A percentile compares a stretch with the other conserved stretches of the same genome.
Evolutionary conservation across 306 rosid genomes (phyloP).

Genomic region (Lathyrus tuberosus): DNA sequence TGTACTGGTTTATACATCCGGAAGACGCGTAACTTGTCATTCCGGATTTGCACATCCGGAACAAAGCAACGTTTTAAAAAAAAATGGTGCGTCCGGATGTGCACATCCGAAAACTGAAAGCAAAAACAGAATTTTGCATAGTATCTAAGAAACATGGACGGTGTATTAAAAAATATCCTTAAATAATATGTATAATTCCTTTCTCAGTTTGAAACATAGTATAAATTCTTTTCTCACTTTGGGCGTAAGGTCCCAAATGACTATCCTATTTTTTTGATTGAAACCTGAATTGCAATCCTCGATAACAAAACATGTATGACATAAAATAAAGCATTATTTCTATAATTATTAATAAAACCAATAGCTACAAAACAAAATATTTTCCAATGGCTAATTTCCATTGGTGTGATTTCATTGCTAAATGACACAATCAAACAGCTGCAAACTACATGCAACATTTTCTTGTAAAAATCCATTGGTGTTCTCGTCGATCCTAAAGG

Average conservation of each 20-base stretch:
- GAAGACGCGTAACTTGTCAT: too few species aligned
- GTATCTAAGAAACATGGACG: too few species aligned
- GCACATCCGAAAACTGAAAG: too few species aligned
- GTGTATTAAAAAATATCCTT: too few species aligned
- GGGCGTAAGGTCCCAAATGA: neutral
- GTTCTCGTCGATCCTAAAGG: slow-evolving; percentile 1
- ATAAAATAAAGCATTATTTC: neutral
- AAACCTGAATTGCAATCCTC: neutral
- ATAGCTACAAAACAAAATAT: neutral
- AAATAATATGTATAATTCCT: neutral
- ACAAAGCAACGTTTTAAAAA: too few species aligned
- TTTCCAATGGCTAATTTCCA: neutral
- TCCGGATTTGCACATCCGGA: too few species aligned
- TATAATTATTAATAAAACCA: neutral
- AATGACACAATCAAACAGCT: slow-evolving; percentile 19
- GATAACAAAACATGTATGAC: neutral
- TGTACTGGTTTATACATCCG: too few species aligned
- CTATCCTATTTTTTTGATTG: neutral
- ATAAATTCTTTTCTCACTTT: slow-evolving; percentile 13
- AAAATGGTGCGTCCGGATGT: too few species aligned
- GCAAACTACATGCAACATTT: slow-evolving; percentile 9
- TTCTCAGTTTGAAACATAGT: neutral
- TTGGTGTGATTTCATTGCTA: neutral
- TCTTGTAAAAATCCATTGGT: slow-evolving; percentile 17
- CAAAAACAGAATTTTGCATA: too few species aligned